Conservation (phyloP, 2,329 filamentous ascomycete species). For the Periconia sp. region DNA sequence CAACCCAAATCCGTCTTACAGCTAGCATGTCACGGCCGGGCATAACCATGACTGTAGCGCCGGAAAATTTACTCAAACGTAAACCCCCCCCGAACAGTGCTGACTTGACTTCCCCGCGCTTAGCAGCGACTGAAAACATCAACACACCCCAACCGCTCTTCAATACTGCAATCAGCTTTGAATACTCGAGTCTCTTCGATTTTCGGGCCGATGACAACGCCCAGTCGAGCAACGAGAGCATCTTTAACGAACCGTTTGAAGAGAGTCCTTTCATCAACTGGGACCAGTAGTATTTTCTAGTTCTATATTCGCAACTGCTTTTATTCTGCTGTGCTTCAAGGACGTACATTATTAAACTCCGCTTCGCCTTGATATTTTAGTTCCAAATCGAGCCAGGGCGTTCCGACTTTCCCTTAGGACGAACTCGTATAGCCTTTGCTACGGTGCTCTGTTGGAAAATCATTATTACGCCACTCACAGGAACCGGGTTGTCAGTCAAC, state of each 20-base stretch:
- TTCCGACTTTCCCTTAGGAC: background rate
- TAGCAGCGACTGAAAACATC: slow-evolving; percentile 3
- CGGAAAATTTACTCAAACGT: slow-evolving; percentile 6
- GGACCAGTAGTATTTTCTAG: slow-evolving; percentile 3
- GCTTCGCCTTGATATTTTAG: background rate
- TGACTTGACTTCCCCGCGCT: slow-evolving; percentile 1
- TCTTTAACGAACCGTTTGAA: slow-evolving; percentile 5
- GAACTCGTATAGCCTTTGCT: background rate
- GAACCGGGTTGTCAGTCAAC: background rate
- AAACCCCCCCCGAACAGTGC: background rate
- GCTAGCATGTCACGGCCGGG: background rate
- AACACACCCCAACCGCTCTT: slow-evolving; percentile 2
- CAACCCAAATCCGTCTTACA: background rate
- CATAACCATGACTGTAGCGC: slow-evolving; percentile 10
- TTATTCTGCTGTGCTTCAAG: background rate
- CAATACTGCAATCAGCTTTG: slow-evolving; percentile 7
- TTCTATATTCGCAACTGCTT: background rate
- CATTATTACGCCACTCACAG: background rate
- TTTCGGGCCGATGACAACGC: slow-evolving; percentile 1
- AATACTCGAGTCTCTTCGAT: slow-evolving; percentile 10
- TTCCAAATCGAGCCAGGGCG: background rate
- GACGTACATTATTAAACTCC: background rate
- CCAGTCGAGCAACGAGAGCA: background rate
- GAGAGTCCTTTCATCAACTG: slow-evolving; percentile 12
- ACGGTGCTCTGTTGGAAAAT: background rate